Evolutionary conservation across 2,329 filamentous ascomycete species (phyloP).

Genomic region (Fusarium sp.): DNA sequence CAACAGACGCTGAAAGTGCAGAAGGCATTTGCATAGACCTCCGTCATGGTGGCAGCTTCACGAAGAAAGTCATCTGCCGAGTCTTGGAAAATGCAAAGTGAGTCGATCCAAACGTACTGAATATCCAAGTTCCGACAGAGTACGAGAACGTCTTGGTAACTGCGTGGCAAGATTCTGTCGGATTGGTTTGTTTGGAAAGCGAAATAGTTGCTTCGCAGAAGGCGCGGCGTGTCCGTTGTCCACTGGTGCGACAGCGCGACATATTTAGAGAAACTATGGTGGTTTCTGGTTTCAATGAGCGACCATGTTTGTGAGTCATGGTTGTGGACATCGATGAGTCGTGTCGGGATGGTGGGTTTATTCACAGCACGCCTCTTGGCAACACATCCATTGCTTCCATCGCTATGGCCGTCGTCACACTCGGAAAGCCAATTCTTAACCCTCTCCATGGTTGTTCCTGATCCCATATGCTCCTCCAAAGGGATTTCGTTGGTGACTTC

Average conservation of each 20-base stretch:
- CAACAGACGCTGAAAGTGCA: conserved; percentile 3
- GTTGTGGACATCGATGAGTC: neutral
- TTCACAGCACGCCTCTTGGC: neutral
- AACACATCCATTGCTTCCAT: neutral
- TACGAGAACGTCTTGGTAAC: neutral
- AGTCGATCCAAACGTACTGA: neutral
- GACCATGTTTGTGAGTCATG: neutral
- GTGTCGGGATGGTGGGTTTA: neutral
- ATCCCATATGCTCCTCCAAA: neutral
- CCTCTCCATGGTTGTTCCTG: neutral
- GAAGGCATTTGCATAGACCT: conserved; percentile 2
- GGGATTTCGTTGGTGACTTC: neutral
- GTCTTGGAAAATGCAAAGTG: conserved; percentile 7
- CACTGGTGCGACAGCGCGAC: neutral
- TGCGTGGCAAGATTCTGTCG: neutral
- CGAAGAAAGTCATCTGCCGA: neutral
- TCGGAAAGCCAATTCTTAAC: neutral
- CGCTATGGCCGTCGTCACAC: neutral
- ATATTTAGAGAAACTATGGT: rapidly evolving
- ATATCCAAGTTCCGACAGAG: neutral
- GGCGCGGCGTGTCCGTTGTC: neutral
- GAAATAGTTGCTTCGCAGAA: rapidly evolving
- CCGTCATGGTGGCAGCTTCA: neutral
- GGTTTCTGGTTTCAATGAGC: rapidly evolving
- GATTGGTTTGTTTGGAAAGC: neutral